phyloP scores from a whole-genome alignment of 495 filamentous ascomycete species.

The Pseudevernia furfuracea region DNA sequence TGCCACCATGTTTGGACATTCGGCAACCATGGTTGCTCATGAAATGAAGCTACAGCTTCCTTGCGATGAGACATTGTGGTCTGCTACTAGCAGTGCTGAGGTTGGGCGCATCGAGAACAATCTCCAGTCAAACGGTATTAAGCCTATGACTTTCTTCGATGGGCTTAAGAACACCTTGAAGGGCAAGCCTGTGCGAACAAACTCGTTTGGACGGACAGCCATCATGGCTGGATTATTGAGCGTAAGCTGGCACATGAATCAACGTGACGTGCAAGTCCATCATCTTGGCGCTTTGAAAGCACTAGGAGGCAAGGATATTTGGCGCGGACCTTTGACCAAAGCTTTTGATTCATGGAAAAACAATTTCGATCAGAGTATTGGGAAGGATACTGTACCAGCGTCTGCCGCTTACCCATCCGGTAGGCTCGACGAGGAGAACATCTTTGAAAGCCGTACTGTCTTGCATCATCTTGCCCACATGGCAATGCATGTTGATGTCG shows the following conservation, averaged over 20 bases:
- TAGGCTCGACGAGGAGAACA: constrained; percentile 59
- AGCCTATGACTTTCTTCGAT: constrained; percentile 82
- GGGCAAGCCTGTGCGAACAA: constrained; percentile 79
- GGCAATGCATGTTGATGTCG: constrained; percentile 95
- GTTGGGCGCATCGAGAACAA: constrained; percentile 81
- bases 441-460: constrained; percentile 80
- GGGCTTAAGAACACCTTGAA: constrained; percentile 86
- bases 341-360: constrained; percentile 94
- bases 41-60: constrained; percentile 89
- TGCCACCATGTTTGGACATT: constrained; percentile 97
- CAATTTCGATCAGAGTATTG: constrained; percentile 82
- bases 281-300: constrained; percentile 71
- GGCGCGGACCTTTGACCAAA: constrained; percentile 77
- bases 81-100: constrained; percentile 80
- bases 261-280: constrained; percentile 88
- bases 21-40: constrained; percentile 93
- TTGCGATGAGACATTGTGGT: constrained; percentile 91
- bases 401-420: constrained; percentile 34
- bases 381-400: constrained; percentile 37
- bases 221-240: constrained; percentile 91
- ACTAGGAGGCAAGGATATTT: constrained; percentile 85
- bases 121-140: constrained; percentile 73
- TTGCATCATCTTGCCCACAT: constrained; percentile 93
- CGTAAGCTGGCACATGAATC: constrained; percentile 97
- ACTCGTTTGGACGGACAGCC: constrained; percentile 89